A percentile compares a stretch with the other conserved stretches of the same genome.
Evolutionary conservation across 2,329 filamentous ascomycete genomes (phyloP).

Genomic region (Escovopsis sp.): DNA sequence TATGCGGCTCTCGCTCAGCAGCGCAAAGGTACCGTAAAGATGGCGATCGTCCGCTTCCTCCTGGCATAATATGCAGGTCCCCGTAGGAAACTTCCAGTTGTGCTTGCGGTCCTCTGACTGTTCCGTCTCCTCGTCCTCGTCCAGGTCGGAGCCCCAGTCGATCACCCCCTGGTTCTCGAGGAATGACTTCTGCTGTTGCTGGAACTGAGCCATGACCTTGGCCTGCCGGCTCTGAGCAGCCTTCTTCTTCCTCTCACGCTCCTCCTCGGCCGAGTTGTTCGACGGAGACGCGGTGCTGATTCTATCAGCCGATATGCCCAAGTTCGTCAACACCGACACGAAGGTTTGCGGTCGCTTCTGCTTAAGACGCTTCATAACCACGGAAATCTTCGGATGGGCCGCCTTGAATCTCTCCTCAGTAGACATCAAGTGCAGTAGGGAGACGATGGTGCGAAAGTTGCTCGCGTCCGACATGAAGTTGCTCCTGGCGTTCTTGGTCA

Average conservation of each 20-base stretch:
- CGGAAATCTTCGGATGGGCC: constrained; percentile 69
- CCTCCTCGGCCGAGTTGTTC: constrained; percentile 50
- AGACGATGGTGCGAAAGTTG: constrained; percentile 46
- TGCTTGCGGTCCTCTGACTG: constrained; percentile 48
- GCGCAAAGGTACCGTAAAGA: constrained; percentile 85
- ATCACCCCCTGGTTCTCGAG: constrained; percentile 75
- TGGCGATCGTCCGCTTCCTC: constrained; percentile 84
- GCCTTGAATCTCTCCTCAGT: constrained; percentile 62
- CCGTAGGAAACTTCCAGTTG: constrained; percentile 75
- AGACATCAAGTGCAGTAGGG: constrained; percentile 46
- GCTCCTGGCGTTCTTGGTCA: constrained; percentile 48
- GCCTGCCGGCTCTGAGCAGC: constrained; percentile 82
- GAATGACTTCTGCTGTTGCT: constrained; percentile 93
- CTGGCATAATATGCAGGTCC: constrained; percentile 91
- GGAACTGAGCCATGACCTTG: constrained; percentile 93
- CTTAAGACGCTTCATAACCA: constrained; percentile 73
- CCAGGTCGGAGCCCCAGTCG: constrained; percentile 71
- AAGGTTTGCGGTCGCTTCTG: constrained; percentile 67
- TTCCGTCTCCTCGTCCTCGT: constrained; percentile 48
- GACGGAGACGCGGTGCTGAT: constrained; percentile 76
- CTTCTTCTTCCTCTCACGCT: constrained; percentile 75
- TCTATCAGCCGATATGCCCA: constrained; percentile 58
- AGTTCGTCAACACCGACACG: constrained; percentile 46
- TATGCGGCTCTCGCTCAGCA: constrained; percentile 74
- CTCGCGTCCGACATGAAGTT: constrained; percentile 45